Conservation (phyloP, 345 rosid species). For the Melaleuca alternifolia region DNA sequence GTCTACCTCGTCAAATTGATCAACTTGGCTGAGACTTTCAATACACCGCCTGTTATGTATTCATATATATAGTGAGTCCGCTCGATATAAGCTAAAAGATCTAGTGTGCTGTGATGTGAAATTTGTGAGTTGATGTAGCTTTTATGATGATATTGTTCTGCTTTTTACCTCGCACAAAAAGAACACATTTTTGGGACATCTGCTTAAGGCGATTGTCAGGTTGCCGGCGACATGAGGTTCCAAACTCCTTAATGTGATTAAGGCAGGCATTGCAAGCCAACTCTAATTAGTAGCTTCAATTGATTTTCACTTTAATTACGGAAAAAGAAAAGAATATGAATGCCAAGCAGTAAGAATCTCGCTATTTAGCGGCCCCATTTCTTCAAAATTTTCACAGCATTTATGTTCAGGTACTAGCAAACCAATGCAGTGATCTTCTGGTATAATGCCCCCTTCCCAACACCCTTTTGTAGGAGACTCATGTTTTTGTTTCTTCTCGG, state of each 20-base stretch:
- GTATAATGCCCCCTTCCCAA: not conserved
- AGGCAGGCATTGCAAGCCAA: not conserved
- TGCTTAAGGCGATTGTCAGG: not conserved
- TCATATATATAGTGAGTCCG: rapidly evolving
- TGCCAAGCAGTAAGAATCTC: not conserved
- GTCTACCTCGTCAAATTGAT: not conserved
- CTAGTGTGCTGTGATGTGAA: not conserved
- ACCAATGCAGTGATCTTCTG: not conserved
- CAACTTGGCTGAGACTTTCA: not conserved
- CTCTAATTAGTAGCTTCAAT: not conserved
- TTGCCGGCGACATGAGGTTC: not conserved
- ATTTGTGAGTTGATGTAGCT: not conserved
- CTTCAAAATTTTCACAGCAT: not conserved
- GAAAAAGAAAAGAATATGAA: not conserved
- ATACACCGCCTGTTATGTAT: not conserved
- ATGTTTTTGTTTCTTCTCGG: not conserved
- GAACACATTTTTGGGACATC: not conserved
- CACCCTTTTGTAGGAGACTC: not conserved
- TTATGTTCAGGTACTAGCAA: not conserved
- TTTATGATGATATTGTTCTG: not conserved
- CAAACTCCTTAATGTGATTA: not conserved
- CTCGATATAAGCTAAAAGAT: not conserved
- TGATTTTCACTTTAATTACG: not conserved
- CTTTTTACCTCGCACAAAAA: not conserved
- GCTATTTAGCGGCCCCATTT: not conserved